Conservation (phyloP, 1,284 basidiomycete genomes). For the Puccinia novopanici region DNA sequence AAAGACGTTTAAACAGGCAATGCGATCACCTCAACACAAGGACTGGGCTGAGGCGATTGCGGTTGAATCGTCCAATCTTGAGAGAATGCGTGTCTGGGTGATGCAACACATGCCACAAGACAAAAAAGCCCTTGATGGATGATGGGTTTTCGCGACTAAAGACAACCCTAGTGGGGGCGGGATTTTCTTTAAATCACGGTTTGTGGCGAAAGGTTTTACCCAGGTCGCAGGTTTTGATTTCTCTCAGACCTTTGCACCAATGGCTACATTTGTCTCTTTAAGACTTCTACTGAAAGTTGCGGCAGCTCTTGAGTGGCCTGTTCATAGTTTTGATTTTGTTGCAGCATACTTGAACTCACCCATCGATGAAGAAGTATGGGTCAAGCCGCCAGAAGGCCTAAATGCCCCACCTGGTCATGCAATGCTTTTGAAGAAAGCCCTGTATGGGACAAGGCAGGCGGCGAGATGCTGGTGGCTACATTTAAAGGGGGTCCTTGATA, state of each 20-base stretch:
- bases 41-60: too few species aligned
- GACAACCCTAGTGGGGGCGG: too few species aligned
- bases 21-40: too few species aligned
- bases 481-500: neutral
- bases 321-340: constrained; percentile 5
- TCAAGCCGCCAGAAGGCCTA: neutral
- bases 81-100: too few species aligned
- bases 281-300: neutral
- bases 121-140: too few species aligned
- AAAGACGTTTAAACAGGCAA: too few species aligned
- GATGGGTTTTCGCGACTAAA: neutral
- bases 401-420: too few species aligned
- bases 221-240: neutral
- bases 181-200: too few species aligned
- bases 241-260: neutral
- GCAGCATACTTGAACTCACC: too few species aligned
- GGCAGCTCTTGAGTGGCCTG: neutral
- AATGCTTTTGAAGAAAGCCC: neutral
- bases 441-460: neutral
- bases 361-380: constrained; percentile 15
- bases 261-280: neutral
- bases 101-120: too few species aligned
- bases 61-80: too few species aligned
- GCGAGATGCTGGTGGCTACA: neutral
- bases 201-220: neutral